phyloP scores from a whole-genome alignment of 495 filamentous ascomycete species.

The Aspergillus sclerotioniger region DNA sequence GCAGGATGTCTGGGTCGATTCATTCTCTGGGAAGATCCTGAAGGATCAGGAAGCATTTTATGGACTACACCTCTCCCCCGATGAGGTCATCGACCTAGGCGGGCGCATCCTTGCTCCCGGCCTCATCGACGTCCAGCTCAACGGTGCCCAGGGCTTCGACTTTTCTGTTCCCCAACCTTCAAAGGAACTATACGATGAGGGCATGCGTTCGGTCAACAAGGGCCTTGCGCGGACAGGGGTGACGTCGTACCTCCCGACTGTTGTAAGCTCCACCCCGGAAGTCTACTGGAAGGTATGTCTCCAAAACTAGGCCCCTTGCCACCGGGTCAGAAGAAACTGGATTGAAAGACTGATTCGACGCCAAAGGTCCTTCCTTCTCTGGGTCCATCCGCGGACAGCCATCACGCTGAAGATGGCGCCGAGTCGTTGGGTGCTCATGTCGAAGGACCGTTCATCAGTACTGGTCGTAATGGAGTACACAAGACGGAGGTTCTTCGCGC shows the following conservation, averaged over 20 bases:
- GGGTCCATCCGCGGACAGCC: constrained; percentile 57
- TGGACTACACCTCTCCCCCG: constrained; percentile 54
- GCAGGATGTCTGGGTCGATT: constrained; percentile 78
- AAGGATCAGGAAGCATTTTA: constrained; percentile 73
- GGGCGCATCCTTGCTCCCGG: constrained; percentile 78
- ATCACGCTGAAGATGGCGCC: constrained; percentile 57
- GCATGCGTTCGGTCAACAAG: constrained; percentile 63
- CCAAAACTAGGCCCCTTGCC: not conserved
- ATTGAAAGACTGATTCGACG: not conserved
- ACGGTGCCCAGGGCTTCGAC: constrained; percentile 83
- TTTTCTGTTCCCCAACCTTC: constrained; percentile 72
- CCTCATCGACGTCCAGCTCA: constrained; percentile 82
- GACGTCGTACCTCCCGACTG: constrained; percentile 78
- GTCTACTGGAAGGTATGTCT: constrained; percentile 61
- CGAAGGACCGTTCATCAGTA: constrained; percentile 81
- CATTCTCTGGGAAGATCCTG: constrained; percentile 71
- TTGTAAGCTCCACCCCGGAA: constrained; percentile 61
- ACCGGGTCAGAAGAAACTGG: not conserved
- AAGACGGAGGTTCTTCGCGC: constrained; percentile 61
- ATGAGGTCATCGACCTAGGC: constrained; percentile 65
- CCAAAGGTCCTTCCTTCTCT: constrained; percentile 66
- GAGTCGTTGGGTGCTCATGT: constrained; percentile 82
- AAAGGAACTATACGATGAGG: constrained; percentile 61
- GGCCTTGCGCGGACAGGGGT: constrained; percentile 72
- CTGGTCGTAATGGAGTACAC: constrained; percentile 68